Base-by-base conservation (phyloP, 768 basidiomycete genomes). In the Filobasidium wieringae region DNA sequence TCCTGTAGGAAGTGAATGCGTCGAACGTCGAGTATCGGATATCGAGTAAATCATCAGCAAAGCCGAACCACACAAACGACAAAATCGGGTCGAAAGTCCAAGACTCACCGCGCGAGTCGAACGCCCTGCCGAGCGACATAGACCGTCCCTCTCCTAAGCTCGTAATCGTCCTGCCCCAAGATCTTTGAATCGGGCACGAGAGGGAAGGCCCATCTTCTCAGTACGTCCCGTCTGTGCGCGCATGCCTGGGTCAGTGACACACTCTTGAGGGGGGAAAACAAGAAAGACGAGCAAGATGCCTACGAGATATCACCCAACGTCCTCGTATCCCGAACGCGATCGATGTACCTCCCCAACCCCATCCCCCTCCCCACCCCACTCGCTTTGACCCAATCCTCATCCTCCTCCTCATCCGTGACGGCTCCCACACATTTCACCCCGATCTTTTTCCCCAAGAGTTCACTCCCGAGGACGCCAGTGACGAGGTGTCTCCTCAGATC, bases 131-230 rank as follows among this genome's bases (percentile, higher is more conserved):
- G 82, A 19, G 90, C 82, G 60, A 92, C 80, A 69, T 97, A 99
- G 64, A 85, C 84, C 74, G 91, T 88, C 6, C 89, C 90, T 29
- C 86, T 81, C 33, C 85, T 80, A 67, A 91, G 84, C 68, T 93
- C 88, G 70, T 96, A 97, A 34, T 86, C 83, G 7, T 64, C 66
- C 6, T 84, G 84, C 22, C 14, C 84, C 81, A 1, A 89, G 90
- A 65, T 91, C 82, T 72, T 91, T 88, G 71, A 92, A 70, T 96
- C 95, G 8, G 93, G 93, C 4, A 91, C 90, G 8, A 97, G 77
- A 1, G 95, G 95, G 76, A 93, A 97, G 5, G 88, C 87, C 87
- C 90, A 91, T 64, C 95, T 79, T 41, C 88, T 82, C 30, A 97
- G 75, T 50, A 99, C 88, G 66, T 96, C 91, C 73, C 89, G 88